Evolutionary conservation across 2,329 filamentous ascomycete genomes (phyloP), one percentile per base, ranked within the genome.

Genomic region (Talaromyces verruculosus): DNA sequence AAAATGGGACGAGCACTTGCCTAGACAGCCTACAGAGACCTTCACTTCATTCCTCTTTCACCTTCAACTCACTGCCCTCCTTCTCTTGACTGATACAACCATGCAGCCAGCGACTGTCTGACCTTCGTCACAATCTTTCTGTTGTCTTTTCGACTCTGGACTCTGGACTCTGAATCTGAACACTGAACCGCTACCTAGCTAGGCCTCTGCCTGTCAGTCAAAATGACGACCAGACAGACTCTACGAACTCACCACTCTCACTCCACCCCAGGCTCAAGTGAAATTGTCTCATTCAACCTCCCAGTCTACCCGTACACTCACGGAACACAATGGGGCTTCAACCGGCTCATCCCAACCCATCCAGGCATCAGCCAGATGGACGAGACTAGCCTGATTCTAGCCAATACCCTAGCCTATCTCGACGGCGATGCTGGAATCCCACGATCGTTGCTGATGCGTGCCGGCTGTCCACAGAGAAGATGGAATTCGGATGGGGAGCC

Each of bases 401-500:
- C 55, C 10, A 19, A 37, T 11, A 51, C 30, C 10, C 41, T 65
- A 13, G 55, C 55, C 15, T 65, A 60, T 25, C 63, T 65, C 19
- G 55, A 60, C 33, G 33, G 43, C 33, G 57, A 59, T 51, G 43
- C 53, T n/a, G 63, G 57, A 5, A 65, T 65, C 17, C 63, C 55
- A 37, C 41, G 19, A 2, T 65, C 55, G 15, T n/a, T 65, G 25
- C 41, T 65, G 41, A 49, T 39, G 19, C 63, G 63, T 19, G 63
- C 63, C 15, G 63, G 63, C 7, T 15, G 63, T 33, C 11, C 55
- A 2, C 57, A 28, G 17, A 65, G 33, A 53, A 60, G 22, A 22
- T 65, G 63, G 63, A 49, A 41, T 17, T 33, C 33, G 2, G n/a
- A 65, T 15, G 63, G 63, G 17, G 43, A 65, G 35, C 55, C 63